phyloP scores from a whole-genome alignment of 768 basidiomycete species.

The Crucibulum laeve region DNA sequence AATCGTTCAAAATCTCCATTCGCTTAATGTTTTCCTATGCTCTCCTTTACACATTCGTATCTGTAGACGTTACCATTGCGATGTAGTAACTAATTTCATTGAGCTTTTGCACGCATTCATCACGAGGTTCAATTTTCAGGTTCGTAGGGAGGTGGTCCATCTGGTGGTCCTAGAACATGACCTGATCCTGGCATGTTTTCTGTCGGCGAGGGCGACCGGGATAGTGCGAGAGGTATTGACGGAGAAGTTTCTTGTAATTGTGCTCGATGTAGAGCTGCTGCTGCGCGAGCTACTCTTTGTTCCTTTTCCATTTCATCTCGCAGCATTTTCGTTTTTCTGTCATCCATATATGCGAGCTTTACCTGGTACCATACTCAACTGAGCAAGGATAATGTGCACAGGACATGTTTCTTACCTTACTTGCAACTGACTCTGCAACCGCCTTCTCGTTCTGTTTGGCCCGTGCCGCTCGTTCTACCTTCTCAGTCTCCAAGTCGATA shows the following conservation, averaged over 20 bases:
- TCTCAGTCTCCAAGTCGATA: slow-evolving; percentile 46
- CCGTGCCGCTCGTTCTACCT: slow-evolving; percentile 42
- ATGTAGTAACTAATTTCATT: not conserved
- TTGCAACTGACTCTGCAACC: slow-evolving; percentile 44
- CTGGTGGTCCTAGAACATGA: slow-evolving; percentile 21
- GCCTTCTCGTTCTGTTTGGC: slow-evolving; percentile 58
- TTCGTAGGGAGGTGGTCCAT: slow-evolving; percentile 16
- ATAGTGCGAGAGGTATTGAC: slow-evolving; percentile 3
- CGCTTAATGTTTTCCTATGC: not conserved
- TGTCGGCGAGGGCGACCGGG: slow-evolving; percentile 13
- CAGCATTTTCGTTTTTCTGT: slow-evolving; percentile 54
- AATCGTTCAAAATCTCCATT: slow-evolving; percentile 11
- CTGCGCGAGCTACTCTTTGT: slow-evolving; percentile 35
- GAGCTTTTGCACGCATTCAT: slow-evolving; percentile 6
- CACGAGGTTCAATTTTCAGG: too few species aligned
- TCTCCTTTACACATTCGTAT: too few species aligned
- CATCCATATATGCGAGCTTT: slow-evolving; percentile 77
- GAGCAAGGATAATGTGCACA: not conserved
- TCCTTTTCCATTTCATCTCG: slow-evolving; percentile 59
- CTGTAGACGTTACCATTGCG: not conserved
- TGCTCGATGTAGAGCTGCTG: slow-evolving; percentile 15
- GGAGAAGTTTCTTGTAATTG: slow-evolving; percentile 3
- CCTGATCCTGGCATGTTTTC: slow-evolving; percentile 34
- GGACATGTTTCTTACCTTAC: slow-evolving; percentile 38
- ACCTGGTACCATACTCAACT: slow-evolving; percentile 38